Base-by-base conservation (phyloP, 306 rosid genomes). In the Macrotyloma uniflorum region DNA sequence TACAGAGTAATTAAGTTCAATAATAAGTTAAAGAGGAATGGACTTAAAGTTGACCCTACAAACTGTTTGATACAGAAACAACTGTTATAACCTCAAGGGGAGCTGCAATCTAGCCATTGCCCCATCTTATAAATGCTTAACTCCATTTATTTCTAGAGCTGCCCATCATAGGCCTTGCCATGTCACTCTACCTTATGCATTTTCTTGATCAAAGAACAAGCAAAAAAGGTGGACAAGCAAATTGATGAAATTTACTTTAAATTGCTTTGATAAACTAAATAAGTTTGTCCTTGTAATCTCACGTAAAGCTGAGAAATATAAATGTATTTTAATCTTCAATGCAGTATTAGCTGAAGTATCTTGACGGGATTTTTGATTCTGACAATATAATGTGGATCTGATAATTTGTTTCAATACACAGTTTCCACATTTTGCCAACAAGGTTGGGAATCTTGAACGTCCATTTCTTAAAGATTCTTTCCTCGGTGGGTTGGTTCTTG, bases 341-440 rank as follows among this genome's bases (percentile, higher is more conserved):
- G 30, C 43, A 6, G 45, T 62, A 9, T 70, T 43, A 43, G 58
- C 32, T 45, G 66, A 23, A 43, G 54, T n/a, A 43, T 79, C 43
- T 33, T 19, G 42, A 51, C 10, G 13, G n/a, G n/a, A n/a, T n/a
- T n/a, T n/a, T n/a, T n/a, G 14, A 12, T 67, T 80, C 24, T 26
- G 1, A 61, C n/a, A n/a, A n/a, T n/a, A n/a, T n/a, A n/a, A n/a
- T n/a, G n/a, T n/a, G n/a, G n/a, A 69, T 74, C 22, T 78, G 73
- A 62, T 51, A 30, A 15, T 35, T 70, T 62, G n/a, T 8, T 70
- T 62, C 15, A n/a, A 67, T 67, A 70, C 79, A 93, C 93, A 95
- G 99, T 95, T 95, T 83, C 93, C 98, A 78, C 99, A 92, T 80
- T 91, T 92, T 82, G 97, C 99, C 59, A 95, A 95, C 79, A 95